Evolutionary conservation across 2,329 filamentous ascomycete species (phyloP).

Genomic region (Aspergillus arachidicola): DNA sequence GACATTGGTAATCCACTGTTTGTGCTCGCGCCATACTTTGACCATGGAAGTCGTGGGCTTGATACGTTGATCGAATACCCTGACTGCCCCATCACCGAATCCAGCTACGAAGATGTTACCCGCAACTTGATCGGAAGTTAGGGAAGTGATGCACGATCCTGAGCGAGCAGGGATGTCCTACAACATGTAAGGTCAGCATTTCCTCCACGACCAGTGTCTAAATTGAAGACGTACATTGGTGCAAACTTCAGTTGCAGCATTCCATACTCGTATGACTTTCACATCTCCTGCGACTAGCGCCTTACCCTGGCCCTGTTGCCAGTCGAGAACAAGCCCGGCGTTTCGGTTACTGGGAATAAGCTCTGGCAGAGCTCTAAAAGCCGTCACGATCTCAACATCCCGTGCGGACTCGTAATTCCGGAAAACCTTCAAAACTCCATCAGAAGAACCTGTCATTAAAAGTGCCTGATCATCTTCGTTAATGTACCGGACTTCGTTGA

Average conservation of each 20-base stretch:
- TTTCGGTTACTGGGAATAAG: slow-evolving; percentile 93
- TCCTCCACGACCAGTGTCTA: not conserved
- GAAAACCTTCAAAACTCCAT: slow-evolving; percentile 92
- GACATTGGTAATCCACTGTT: slow-evolving; percentile 92
- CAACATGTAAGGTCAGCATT: slow-evolving; percentile 10
- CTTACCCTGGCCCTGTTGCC: slow-evolving; percentile 96
- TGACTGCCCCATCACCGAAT: slow-evolving; percentile 91
- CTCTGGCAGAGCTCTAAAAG: slow-evolving; percentile 90
- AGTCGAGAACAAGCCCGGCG: slow-evolving; percentile 95
- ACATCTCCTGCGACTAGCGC: slow-evolving; percentile 96
- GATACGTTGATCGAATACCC: slow-evolving; percentile 88
- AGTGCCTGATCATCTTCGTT: slow-evolving; percentile 97
- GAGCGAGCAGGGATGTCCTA: slow-evolving; percentile 91
- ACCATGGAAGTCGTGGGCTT: slow-evolving; percentile 89
- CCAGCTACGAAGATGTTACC: slow-evolving; percentile 95
- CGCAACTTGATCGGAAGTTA: slow-evolving; percentile 97
- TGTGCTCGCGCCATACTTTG: slow-evolving; percentile 94
- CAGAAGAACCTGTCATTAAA: slow-evolving; percentile 90
- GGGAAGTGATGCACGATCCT: slow-evolving; percentile 89
- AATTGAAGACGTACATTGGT: slow-evolving; percentile 58
- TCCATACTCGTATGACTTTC: slow-evolving; percentile 94
- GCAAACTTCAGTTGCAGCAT: slow-evolving; percentile 89
- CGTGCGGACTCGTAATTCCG: slow-evolving; percentile 81
- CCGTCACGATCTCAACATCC: slow-evolving; percentile 80
- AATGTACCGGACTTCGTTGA: slow-evolving; percentile 95